Base-by-base conservation (phyloP, 2,329 filamentous ascomycete species). In the Colletotrichum magnum region DNA sequence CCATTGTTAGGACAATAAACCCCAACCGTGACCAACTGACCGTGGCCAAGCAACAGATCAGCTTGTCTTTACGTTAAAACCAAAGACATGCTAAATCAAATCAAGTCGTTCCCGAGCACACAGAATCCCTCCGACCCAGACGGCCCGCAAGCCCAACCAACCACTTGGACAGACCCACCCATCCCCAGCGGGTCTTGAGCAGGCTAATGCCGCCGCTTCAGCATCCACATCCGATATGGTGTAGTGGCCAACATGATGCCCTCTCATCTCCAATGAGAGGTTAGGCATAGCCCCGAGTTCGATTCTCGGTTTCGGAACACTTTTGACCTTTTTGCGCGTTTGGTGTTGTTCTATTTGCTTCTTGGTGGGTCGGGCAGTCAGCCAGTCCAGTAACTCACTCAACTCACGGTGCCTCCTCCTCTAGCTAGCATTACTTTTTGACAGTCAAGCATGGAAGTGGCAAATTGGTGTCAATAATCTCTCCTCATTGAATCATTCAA, bases 261-360 rank as follows among this genome's bases (percentile, higher is more conserved):
- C 62, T 64, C 62, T 64, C 62, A 64, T n/a, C 1, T 6, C 1
- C 6, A 3, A 32, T 15, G 26, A 47, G 36, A 47, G 62, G 54
- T 52, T 58, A 64, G 62, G 62, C 62, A 64, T 64, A 64, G 62
- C 62, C 62, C 62, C 62, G 62, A 64, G 62, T 64, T 64, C 54
- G 62, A 64, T 64, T 64, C 62, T 64, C 62, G 62, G 54, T 64
- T 64, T 64, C 62, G 62, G 62, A 64, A 64, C 24, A 28, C 39
- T 50, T 63, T 28, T 48, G 4, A 21, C 2, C n/a, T 36, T 26
- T 47, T 48, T 36, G 6, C 1, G 4, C 12, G 24, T 50, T 50
- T 18, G 4, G 6, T 1, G 3, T 7, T 3, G 10, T 21, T 50
- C 1, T 4, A 4, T 18, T 21, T 9, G 51, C 24, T 26, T 24